phyloP scores from a whole-genome alignment of 257 asterid genomes.

The Nicotiana otophora region DNA sequence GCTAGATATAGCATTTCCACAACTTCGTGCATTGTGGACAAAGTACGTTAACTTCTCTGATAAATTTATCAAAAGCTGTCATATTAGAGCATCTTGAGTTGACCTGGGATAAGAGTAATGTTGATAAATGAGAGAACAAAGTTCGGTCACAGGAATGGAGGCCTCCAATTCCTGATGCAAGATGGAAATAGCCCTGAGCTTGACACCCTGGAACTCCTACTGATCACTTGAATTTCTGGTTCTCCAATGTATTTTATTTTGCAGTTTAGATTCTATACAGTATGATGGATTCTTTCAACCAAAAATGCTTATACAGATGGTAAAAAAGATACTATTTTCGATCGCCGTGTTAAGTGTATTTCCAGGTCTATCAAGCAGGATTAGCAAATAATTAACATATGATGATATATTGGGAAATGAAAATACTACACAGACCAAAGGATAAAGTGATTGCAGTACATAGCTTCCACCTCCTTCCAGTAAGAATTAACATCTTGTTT shows the following conservation, averaged over 20 bases:
- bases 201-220: conserved; percentile 16
- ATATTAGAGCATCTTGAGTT: conserved; percentile 60
- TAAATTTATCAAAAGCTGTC: conserved; percentile 74
- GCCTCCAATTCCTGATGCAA: conserved; percentile 20
- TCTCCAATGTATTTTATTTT: conserved; percentile 6
- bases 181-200: conserved; percentile 29
- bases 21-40: conserved; percentile 73
- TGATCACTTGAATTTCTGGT: conserved; percentile 31
- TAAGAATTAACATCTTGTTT: too few relatives aligned
- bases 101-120: conserved; percentile 9
- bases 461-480: too few relatives aligned
- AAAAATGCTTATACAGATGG: background rate
- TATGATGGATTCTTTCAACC: background rate
- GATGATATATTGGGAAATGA: background rate
- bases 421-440: background rate
- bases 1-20: conserved; percentile 94
- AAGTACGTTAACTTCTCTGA: conserved; percentile 72
- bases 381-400: background rate
- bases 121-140: conserved; percentile 29
- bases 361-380: background rate
- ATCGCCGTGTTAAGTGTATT: background rate
- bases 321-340: background rate
- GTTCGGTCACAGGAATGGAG: conserved; percentile 17
- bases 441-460: too few relatives aligned
- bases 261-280: conserved; percentile 11